Evolutionary conservation across 129 eudicot species (phyloP), one percentile per base, ranked within the genome.

Genomic region (Heracleum sosnowskyi): DNA sequence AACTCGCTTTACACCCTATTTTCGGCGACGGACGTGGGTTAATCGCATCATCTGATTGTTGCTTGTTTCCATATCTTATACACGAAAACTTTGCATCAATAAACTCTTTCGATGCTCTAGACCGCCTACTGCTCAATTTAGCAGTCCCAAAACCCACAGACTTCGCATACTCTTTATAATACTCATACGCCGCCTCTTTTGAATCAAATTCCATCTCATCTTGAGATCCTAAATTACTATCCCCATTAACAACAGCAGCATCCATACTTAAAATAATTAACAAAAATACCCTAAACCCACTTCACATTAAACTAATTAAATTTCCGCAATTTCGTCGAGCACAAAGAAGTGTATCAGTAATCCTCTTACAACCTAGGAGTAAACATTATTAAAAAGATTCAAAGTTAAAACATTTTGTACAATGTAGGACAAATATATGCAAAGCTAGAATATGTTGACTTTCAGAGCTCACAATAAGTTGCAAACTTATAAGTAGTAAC

Each of bases 1-100:
- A 82, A 75, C 98, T 94, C 31, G 98, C 98, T 78, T 94, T 94
- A 81, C 97, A 91, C 17, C 98, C 98, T 73, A 94, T 94, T 84
- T 94, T 94, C 16, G 98, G 98, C 0, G 98, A 91, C 17, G 98
- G 97, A 41, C 98, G 87, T 13, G 97, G 98, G 79, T 94, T 94
- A 31, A 91, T 85, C 24, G 98, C 98, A 88, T 94, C 97, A 85
- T 91, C 93, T 11, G 97, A 94, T 80, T 91, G 97, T 74, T 94
- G 98, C 84, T 94, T 94, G 86, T 86, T 94, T 42, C 98, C 98
- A 17, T 94, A 94, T 75, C 98, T 87, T 74, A 85, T 90, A 86
- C 98, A 94, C 13, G 98, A 90, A 85, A 94, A 94, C 73, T 94
- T 94, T 36, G 98, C 98, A 77, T 94, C 98, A 2, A 94, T 94